Base-by-base conservation (phyloP, 805 yeast genomes). In the Limtongozyma cylindracea region DNA sequence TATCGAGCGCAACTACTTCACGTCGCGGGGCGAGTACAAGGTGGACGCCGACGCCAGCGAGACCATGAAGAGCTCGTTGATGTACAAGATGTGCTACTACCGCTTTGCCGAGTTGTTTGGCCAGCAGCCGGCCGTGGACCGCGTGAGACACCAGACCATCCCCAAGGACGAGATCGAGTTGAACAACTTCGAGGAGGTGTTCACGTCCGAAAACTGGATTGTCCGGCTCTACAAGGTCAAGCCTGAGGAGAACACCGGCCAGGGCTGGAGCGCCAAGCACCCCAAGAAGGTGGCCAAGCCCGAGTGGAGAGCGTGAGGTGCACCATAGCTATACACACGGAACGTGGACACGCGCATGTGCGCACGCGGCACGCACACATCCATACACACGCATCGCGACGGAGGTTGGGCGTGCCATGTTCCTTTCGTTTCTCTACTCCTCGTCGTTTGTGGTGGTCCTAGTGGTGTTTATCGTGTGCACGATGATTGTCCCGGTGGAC, bases 61-160 rank as follows among this genome's bases (percentile, higher is more conserved):
- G 13, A 58, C 93, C 15, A 84, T 91, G 95, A 66, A 61, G 38
- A 58, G 84, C 39, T 74, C 92, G 10, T 50, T 88, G 47, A 63
- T 88, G 80, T 91, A 91, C 60, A 88, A 88, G 54, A 64, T 88
- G 78, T 67, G 84, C 13, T 88, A 67, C 53, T 73, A 84, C 53
- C 59, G 84, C 32, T 84, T 71, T 55, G 60, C 70, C 22, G 91
- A 74, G 15, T 39, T 76, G 23, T 72, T 51, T 41, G 57, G 56
- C 21, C 62, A 64, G 13, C 55, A 57, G 31, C 67, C 56, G 26
- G 77, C 71, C 16, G 37, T 48, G 9, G 98, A 88, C 54, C 62
- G 94, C 38, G 95, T 82, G 6, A 74, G 98, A 47, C 61, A 66
- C 31, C 96, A 88, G 49, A 52, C 47, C 27, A 67, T 88, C 30